A percentile compares a stretch with the other conserved stretches of the same genome.
These are phyloP conservation scores for Suillus alpinus DNA, from an alignment of 768 basidiomycete genomes.

Conservation along the genomic window DNA sequence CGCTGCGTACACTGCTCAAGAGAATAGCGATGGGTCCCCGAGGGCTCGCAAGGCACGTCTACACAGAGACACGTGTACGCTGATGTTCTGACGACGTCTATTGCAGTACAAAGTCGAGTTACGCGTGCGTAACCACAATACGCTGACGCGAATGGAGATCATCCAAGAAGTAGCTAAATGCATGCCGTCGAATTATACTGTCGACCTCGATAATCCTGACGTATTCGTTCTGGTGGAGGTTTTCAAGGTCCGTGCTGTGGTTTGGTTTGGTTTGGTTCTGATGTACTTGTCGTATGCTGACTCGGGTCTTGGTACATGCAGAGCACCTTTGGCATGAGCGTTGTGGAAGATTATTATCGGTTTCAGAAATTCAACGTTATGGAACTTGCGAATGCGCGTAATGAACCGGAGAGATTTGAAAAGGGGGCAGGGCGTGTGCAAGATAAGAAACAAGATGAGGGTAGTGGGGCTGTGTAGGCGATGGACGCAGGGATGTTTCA, in stretches of 20 bases:
- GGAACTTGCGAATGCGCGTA: slow-evolving; percentile 59
- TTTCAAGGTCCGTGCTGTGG: slow-evolving; percentile 60
- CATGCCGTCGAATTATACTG: slow-evolving; percentile 64
- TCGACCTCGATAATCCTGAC: slow-evolving; percentile 66
- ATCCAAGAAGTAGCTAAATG: slow-evolving; percentile 70
- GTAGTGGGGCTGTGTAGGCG: neutral
- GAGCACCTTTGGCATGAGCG: slow-evolving; percentile 74
- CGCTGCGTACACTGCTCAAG: slow-evolving; percentile 46
- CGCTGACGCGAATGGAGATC: slow-evolving; percentile 53
- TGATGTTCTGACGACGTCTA: neutral
- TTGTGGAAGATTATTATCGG: slow-evolving; percentile 70
- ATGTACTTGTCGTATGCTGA: neutral
- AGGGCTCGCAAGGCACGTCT: slow-evolving; percentile 45
- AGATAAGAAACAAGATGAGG: slow-evolving; percentile 10
- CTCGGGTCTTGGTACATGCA: slow-evolving; percentile 24
- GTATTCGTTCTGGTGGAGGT: slow-evolving; percentile 78
- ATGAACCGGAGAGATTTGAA: slow-evolving; percentile 33
- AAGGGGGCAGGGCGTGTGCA: slow-evolving; percentile 32
- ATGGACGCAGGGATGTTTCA: neutral
- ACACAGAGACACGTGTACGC: neutral
- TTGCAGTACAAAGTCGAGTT: slow-evolving; percentile 79
- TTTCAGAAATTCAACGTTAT: slow-evolving; percentile 78
- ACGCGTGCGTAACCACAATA: slow-evolving; percentile 73
- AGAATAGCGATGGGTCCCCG: slow-evolving; percentile 29
- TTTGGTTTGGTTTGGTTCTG: neutral